phyloP scores from a whole-genome alignment of 2,329 filamentous ascomycete species.

The Ceratocystis papillata region DNA sequence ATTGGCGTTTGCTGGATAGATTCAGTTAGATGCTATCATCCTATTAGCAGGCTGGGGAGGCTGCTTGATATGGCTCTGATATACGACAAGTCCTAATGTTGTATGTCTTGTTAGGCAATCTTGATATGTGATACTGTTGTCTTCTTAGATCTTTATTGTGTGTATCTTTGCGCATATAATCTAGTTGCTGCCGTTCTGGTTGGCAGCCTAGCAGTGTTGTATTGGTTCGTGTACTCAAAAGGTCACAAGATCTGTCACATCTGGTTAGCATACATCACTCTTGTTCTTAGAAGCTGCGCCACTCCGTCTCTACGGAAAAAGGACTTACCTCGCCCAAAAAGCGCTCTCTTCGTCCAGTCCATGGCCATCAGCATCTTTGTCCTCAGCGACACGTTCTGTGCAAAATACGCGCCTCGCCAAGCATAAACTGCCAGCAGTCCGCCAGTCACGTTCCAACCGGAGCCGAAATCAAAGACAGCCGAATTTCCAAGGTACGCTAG shows the following conservation, averaged over 20 bases:
- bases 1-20: too few species aligned
- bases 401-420: conserved; percentile 94
- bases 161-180: not conserved
- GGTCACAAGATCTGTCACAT: conserved; percentile 41
- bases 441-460: conserved; percentile 63
- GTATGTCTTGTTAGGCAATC: not conserved
- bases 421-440: conserved; percentile 89
- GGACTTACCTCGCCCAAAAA: conserved; percentile 84
- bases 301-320: not conserved
- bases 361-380: conserved; percentile 84
- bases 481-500: conserved; percentile 94
- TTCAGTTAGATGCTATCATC: too few species aligned
- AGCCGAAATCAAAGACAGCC: conserved; percentile 77
- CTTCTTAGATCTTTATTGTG: conserved; percentile 6
- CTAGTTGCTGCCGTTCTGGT: not conserved
- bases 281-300: not conserved
- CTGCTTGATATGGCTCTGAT: not conserved
- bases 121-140: not conserved
- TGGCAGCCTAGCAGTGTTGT: too few species aligned
- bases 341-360: conserved; percentile 95
- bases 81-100: not conserved
- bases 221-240: conserved; percentile 32
- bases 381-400: conserved; percentile 86
- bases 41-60: too few species aligned
- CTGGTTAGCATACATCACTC: not conserved